Evolutionary conservation across 371 early-diverging fungal species (phyloP).

Genomic region (Gilbertella persicaria): DNA sequence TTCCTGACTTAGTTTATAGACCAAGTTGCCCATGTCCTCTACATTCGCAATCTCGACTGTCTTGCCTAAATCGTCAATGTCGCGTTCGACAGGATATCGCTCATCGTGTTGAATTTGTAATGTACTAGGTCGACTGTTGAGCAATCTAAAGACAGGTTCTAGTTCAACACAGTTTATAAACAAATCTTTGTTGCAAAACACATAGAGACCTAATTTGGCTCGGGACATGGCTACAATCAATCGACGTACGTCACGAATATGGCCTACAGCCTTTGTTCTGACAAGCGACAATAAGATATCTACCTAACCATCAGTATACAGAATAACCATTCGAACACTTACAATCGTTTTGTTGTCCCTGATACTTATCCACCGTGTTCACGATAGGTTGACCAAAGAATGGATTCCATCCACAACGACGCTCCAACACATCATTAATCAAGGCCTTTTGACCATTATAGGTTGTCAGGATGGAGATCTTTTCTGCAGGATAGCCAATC

Average conservation of each 20-base stretch:
- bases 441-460: slow-evolving; percentile 95
- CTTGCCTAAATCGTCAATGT: slow-evolving; percentile 29
- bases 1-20: slow-evolving; percentile 74
- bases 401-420: slow-evolving; percentile 83
- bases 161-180: slow-evolving; percentile 83
- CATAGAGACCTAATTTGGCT: slow-evolving; percentile 91
- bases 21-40: slow-evolving; percentile 68
- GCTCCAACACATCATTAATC: slow-evolving; percentile 84
- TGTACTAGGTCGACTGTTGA: slow-evolving; percentile 50
- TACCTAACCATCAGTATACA: slow-evolving; percentile 14
- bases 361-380: slow-evolving; percentile 92
- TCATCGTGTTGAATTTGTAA: slow-evolving; percentile 66
- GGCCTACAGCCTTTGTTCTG: slow-evolving; percentile 86
- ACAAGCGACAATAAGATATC: slow-evolving; percentile 94
- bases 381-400: slow-evolving; percentile 78
- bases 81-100: slow-evolving; percentile 48
- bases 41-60: slow-evolving; percentile 50
- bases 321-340: slow-evolving; percentile 23
- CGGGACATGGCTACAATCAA: slow-evolving; percentile 90
- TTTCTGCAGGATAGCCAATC: slow-evolving; percentile 86
- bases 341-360: slow-evolving; percentile 94
- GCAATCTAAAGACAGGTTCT: slow-evolving; percentile 59
- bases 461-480: slow-evolving; percentile 90
- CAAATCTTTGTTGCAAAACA: slow-evolving; percentile 75
- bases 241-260: slow-evolving; percentile 89